Base-by-base conservation (phyloP, 208 protist genomes). In the Trypanosoma congolense region DNA sequence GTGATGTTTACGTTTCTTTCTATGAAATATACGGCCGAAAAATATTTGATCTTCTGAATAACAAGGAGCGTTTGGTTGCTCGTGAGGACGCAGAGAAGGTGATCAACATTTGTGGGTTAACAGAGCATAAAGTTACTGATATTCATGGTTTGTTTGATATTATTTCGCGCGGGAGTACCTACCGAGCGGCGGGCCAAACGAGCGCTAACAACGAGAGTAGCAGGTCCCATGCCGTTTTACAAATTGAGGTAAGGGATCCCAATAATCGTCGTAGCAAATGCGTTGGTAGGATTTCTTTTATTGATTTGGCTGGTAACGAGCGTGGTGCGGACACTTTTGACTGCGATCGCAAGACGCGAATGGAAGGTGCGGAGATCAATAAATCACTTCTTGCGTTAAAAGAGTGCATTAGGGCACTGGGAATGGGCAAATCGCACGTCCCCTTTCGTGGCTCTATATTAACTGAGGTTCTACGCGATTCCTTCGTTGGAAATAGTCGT, bases 311-410 rank as follows among this genome's bases (percentile, higher is more conserved):
- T 31, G 98, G 98, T 24, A 97, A 88, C 61, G 98, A 99, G 75
- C 80, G 98, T 33, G 96, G 88, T 24, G 90, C 92, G 9, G 97
- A 99, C 69, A 98, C 97, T 0, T 87, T 77, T 42, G 76, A 98
- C 64, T 93, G 77, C 55, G 93, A 98, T 62, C 77, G 92, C 36
- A 90, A 96, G 50, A 99, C 96, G 12, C 87, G 96, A 45, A 96
- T 98, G 77, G 96, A 98, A 65, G 96, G 96, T 1, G 96, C 97
- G n/a, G 95, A 99, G 54, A 99, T 99, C 75, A 99, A 99, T 77
- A 99, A 99, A 74, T 97, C 89, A 25, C 78, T 99, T 31, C 85
- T 99, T 18, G 97, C 97, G 2, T 79, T 99, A 10, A 99, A 99
- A 66, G 97, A 99, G 68, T 99, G 97, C 75, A 99, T 99, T 48